Conservation (phyloP, 805 yeast genomes). For the Cyberlindnera sargentensis region DNA sequence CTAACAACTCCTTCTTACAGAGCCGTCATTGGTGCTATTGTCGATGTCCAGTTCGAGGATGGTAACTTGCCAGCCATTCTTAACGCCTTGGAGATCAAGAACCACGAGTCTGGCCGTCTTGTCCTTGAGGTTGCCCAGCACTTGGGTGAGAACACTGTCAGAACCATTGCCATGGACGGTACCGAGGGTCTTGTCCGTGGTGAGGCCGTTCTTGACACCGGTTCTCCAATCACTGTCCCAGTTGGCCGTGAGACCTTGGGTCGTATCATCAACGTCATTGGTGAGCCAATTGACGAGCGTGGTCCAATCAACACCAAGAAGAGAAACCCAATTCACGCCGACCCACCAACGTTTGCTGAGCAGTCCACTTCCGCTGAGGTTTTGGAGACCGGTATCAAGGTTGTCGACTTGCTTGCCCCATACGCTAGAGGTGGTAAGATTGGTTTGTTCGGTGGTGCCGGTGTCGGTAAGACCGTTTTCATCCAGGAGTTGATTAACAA, state of each 20-base stretch:
- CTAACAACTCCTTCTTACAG: constrained; percentile 29
- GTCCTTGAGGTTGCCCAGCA: constrained; percentile 99
- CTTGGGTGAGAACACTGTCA: constrained; percentile 99
- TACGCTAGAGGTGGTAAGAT: constrained; percentile 99
- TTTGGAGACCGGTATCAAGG: constrained; percentile 99
- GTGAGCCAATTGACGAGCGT: constrained; percentile 99
- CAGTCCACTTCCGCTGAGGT: constrained; percentile 98
- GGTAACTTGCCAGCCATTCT: constrained; percentile 95
- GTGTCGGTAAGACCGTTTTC: constrained; percentile 99
- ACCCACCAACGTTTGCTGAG: constrained; percentile 92
- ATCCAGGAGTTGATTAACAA: constrained; percentile 99
- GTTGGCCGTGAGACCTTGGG: constrained; percentile 99
- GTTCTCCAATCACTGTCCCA: constrained; percentile 98
- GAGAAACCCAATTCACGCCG: constrained; percentile 98
- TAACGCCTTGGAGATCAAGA: constrained; percentile 89
- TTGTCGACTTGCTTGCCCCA: constrained; percentile 98
- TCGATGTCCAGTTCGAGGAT: constrained; percentile 97
- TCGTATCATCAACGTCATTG: constrained; percentile 95
- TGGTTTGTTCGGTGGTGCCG: constrained; percentile 99
- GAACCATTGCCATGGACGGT: constrained; percentile 99
- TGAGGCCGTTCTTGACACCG: constrained; percentile 84
- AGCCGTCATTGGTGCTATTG: constrained; percentile 99
- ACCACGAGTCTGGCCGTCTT: constrained; percentile 67
- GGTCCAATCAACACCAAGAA: constrained; percentile 93
- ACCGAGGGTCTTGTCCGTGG: constrained; percentile 99